Base-by-base conservation (phyloP, 1,284 basidiomycete species). In the Boletellus sp. region DNA sequence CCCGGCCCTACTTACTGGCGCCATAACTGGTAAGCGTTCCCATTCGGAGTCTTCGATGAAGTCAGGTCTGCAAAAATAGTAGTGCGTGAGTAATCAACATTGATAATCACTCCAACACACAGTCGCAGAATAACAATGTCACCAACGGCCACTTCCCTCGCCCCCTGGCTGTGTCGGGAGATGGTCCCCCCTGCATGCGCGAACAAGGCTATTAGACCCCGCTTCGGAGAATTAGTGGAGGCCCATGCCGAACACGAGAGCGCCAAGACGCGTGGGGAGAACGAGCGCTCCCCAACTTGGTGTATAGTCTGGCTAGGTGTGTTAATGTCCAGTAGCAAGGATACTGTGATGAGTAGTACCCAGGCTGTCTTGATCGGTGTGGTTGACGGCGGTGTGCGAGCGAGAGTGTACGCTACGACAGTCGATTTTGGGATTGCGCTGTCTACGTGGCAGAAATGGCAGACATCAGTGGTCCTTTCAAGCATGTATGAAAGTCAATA, bases 11-110 rank as follows among this genome's bases (percentile, higher is more conserved):
- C 72, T 70, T 3, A 68, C 55, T 18, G 76, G 66, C 8, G 73
- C 72, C 51, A 77, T 63, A 19, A 88, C 72, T 1, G 69, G 64
- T 1, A 71, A 67, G 37, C 68, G 61, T 45, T 81, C 77, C 75
- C 80, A 86, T 11, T 70, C 68, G n/a, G 71, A 71, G 52, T 80
- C 74, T 42, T 80, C 73, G 8, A 60, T 68, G 47, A 89, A 67
- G 44, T 81, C 77, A 36, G 79, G 77, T 46, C 86, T 89, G 54
- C 18, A 36, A 35, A 44, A 24, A 36, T 40, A 19, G 18, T 19
- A 38, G 19, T 6, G 30, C 19, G 28, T 61, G 22, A 59, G 50
- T 16, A 13, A 35, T 24, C 11, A 12, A 24, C 18, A 55, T 26
- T 40, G 44, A 39, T 37, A 16, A 39, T 22, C 36, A 46, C 18